Evolutionary conservation across 2,329 filamentous ascomycete genomes (phyloP), one percentile per base, ranked within the genome.

Genomic region (Aspergillus sp.): DNA sequence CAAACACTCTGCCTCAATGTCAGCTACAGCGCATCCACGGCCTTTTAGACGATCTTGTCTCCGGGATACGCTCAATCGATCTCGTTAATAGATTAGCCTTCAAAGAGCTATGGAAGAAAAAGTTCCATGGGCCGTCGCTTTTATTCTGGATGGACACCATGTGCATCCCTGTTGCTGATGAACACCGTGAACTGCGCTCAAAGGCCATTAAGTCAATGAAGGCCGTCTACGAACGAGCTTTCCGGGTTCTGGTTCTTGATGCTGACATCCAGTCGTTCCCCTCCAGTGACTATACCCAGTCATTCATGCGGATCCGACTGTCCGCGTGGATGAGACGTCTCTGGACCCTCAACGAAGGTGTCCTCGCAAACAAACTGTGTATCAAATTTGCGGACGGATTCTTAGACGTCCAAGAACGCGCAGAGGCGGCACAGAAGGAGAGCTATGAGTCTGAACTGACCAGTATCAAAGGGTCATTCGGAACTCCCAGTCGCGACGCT

Each of bases 301-400:
- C 55, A 11, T 57, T 57, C 23, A 57, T 57, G 48, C 55, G 55
- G 2, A 47, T 57, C 24, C 33, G 41, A 3, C 48, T 57, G 9
- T 57, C 55, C 6, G 33, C 55, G 12, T 57, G 55, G 55, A 57
- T 57, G 55, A 40, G 55, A 14, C 55, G 55, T 5, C 55, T 57
- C 14, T 52, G 55, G 55, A 57, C 55, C 7, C 33, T 57, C 6
- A 51, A 57, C 21, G 55, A 57, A 35, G 55, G 55, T 3, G 55
- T 57, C 2, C 43, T 52, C 19, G 55, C 55, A 14, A 24, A 52
- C 15, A 31, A 50, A 21, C 55, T 57, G 23, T 19, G 37, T 12
- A n/a, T 57, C 12, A 52, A 47, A 44, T 57, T 57, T 21, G 27
- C 55, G 2, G 48, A 57, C 23, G 55, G 41, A 0, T 47, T 57